A percentile compares a stretch with the other conserved stretches of the same genome.
Evolutionary conservation across 2,329 filamentous ascomycete genomes (phyloP).

Genomic region (Peltaster fructicola): DNA sequence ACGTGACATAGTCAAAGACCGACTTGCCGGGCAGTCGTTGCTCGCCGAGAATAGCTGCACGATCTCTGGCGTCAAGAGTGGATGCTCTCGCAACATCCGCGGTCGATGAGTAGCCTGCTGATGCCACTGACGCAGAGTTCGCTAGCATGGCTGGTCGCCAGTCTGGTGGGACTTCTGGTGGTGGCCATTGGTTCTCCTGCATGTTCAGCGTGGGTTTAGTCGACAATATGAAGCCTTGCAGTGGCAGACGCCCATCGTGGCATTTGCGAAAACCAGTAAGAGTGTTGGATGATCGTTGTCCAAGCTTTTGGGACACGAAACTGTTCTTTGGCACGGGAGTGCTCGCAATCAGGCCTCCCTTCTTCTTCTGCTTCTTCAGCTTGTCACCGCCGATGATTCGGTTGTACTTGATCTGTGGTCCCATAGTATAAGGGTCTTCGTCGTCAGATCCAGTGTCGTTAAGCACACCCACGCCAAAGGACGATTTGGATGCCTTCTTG

Average conservation of each 20-base stretch:
- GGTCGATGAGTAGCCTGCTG: slow-evolving; percentile 41
- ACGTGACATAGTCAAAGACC: slow-evolving; percentile 80
- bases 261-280: slow-evolving; percentile 46
- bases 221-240: slow-evolving; percentile 65
- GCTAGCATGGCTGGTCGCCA: slow-evolving; percentile 48
- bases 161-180: slow-evolving; percentile 49
- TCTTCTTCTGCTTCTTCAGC: slow-evolving; percentile 49
- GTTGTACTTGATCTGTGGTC: slow-evolving; percentile 78
- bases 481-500: slow-evolving; percentile 42
- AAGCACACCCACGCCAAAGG: slow-evolving; percentile 72
- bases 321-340: slow-evolving; percentile 38
- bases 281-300: slow-evolving; percentile 16
- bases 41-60: slow-evolving; percentile 70
- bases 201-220: slow-evolving; percentile 24
- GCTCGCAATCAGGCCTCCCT: slow-evolving; percentile 15
- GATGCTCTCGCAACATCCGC: slow-evolving; percentile 65
- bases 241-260: slow-evolving; percentile 62
- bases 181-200: slow-evolving; percentile 37
- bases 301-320: slow-evolving; percentile 52
- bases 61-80: slow-evolving; percentile 53
- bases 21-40: slow-evolving; percentile 73
- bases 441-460: slow-evolving; percentile 93
- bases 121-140: slow-evolving; percentile 12
- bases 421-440: slow-evolving; percentile 84
- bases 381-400: slow-evolving; percentile 65